Base-by-base conservation (phyloP, 2,329 filamentous ascomycete genomes). In the Magnaporthiopsis poae region DNA sequence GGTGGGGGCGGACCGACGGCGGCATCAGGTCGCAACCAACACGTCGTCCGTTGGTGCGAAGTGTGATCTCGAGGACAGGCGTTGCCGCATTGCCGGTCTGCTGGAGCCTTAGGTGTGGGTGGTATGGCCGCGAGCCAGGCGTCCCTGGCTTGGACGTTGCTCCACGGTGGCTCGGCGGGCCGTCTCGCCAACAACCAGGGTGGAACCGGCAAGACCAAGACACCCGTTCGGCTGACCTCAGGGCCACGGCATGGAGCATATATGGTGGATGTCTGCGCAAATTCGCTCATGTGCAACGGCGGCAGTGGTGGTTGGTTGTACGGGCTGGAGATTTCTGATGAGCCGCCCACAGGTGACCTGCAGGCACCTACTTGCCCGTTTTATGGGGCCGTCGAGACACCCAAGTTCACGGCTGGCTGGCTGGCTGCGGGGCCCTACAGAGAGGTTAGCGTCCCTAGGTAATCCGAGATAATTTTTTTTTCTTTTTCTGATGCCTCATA, bases 1-100 rank as follows among this genome's bases (percentile, higher is more conserved):
- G 78, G 78, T 75, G 76, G 72, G 74, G 70, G 73, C 78, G 78
- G 78, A 77, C 78, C 78, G 78, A 73, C 77, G 75, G 73, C 71
- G 66, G 69, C 69, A 29, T 5, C 60, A 33, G 25, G 18, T 5
- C 18, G 46, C 21, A 56, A 21, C 7, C 7, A 21, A 18, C 21
- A n/a, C 11, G 7, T 56, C n/a, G n/a, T 8, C 21, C 46, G 21
- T 18, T 4, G 21, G 18, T 4, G 46, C 21, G 46, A 56, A 25
- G 18, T 11, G 46, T 7, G 46, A 25, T 56, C 21, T 56, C 46
- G 46, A 56, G 25, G 46, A 21, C 46, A 56, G 46, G 46, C 21
- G 46, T 52, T 52, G 18, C 46, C 46, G 46, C 46, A 21, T 52
- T 52, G 46, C 46, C 46, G 46, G 13, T 52, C 46, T 18, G 46